Evolutionary conservation across 2,329 filamentous ascomycete species (phyloP), one percentile per base, ranked within the genome.

Genomic region (Trichoderma arundinaceum): DNA sequence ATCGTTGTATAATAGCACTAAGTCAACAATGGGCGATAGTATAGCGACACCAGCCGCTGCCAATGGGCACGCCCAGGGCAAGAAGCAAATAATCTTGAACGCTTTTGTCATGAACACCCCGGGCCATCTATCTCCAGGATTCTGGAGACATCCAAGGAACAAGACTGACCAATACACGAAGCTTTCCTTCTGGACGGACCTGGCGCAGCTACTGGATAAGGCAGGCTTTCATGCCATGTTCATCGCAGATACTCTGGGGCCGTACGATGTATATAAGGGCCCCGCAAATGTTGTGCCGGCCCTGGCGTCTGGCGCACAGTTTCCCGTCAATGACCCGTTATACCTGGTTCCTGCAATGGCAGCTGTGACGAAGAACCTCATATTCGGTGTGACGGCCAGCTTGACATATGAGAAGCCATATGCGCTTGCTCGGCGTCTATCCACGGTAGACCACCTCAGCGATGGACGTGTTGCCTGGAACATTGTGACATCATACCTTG

Each of bases 291-390:
- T 64, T 15, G 61, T 64, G 87, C 62, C 88, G 85, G 70, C 88
- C 89, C 67, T 80, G 86, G 1, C 78, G 85, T 28, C 61, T 43
- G 87, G 85, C 0, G 86, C 87, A 0, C 87, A 90, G 71, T 89
- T 86, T 85, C 87, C 88, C 0, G 81, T 89, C 72, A 88, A 84
- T 0, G 87, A 90, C 71, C 88, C 88, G 5, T 46, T 44, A 15
- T 63, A 86, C 84, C 84, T 86, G 2, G 87, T 89, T 63, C 82
- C 82, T 2, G 87, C 87, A 38, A 90, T 90, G 87, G 87, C 87
- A 3, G 86, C 87, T 0, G 87, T 88, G 35, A 89, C 87, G 0
- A 88, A 87, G 75, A 86, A 87, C 58, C 77, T 90, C 2, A 79
- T 81, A 0, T 89, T 89, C 69, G 87, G 82, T 1, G 86, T 90